phyloP scores from a whole-genome alignment of 108 stramenopile genomes.

The Pseudonitzschia multiseries region DNA sequence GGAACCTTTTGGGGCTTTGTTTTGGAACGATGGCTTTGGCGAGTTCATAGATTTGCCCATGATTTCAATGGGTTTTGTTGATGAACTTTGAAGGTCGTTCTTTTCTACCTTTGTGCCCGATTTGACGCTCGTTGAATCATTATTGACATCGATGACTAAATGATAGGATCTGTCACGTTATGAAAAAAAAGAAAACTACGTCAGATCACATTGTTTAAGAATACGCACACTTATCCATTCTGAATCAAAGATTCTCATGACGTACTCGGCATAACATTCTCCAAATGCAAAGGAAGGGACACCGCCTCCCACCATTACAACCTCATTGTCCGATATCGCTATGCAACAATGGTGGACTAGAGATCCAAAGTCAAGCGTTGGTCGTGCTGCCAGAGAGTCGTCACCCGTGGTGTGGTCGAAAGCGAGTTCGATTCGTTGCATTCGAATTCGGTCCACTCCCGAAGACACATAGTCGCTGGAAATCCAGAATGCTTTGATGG shows the following conservation, averaged over 20 bases:
- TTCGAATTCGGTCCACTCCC: neutral
- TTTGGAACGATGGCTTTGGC: neutral
- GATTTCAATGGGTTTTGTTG: neutral
- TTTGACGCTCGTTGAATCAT: too few species aligned
- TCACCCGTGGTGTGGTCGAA: neutral
- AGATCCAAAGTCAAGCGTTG: conserved; percentile 47
- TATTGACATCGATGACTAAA: too few species aligned
- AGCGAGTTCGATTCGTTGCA: neutral
- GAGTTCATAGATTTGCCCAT: neutral
- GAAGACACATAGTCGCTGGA: neutral
- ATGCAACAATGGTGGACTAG: conserved; percentile 59
- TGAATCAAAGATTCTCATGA: neutral
- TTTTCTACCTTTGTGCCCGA: too few species aligned
- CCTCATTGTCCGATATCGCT: conserved; percentile 27
- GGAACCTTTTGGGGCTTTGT: neutral
- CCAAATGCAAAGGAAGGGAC: conserved; percentile 84
- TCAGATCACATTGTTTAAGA: neutral
- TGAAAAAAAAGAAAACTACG: neutral
- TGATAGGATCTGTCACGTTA: neutral
- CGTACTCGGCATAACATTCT: conserved; percentile 59
- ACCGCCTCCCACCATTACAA: conserved; percentile 65
- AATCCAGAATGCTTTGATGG: conserved; percentile 6
- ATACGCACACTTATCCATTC: neutral
- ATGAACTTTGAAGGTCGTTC: neutral
- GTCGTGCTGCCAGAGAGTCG: neutral